Conservation (phyloP, 1,284 basidiomycete species). For the Veloboletus limbatus region DNA sequence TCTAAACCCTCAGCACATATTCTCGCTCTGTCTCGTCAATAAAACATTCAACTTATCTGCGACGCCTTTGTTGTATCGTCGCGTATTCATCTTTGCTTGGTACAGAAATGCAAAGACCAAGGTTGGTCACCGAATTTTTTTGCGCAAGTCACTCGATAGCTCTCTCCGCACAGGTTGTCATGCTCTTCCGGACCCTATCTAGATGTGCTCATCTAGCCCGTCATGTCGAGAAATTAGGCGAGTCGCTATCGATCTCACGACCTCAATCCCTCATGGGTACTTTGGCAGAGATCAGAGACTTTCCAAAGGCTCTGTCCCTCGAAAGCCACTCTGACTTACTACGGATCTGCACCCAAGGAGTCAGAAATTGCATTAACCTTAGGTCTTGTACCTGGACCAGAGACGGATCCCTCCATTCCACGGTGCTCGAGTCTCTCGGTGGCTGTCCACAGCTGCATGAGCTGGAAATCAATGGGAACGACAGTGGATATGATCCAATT, state of each 20-base stretch:
- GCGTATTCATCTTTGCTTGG: constrained; percentile 63
- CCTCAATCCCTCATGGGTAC: constrained; percentile 6
- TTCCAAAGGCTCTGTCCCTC: constrained; percentile 49
- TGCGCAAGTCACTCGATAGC: background rate
- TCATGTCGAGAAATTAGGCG: constrained; percentile 55
- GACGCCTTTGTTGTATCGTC: constrained; percentile 49
- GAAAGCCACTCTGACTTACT: constrained; percentile 35
- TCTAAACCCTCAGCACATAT: constrained; percentile 50
- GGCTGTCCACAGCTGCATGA: constrained; percentile 43
- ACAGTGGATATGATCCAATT: constrained; percentile 46
- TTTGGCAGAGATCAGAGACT: constrained; percentile 58
- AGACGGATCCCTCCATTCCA: constrained; percentile 62
- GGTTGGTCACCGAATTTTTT: constrained; percentile 34
- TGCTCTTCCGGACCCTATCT: constrained; percentile 52
- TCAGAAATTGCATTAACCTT: constrained; percentile 60
- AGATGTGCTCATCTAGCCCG: constrained; percentile 48
- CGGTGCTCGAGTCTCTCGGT: constrained; percentile 51
- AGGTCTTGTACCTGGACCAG: constrained; percentile 69
- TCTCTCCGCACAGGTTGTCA: constrained; percentile 40
- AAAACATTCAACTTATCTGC: constrained; percentile 50
- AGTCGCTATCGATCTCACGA: constrained; percentile 16
- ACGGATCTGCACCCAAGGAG: constrained; percentile 43
- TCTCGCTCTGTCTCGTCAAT: constrained; percentile 52
- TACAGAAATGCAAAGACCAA: constrained; percentile 57
- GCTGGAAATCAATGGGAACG: constrained; percentile 68